Base-by-base conservation (phyloP, 345 rosid genomes). In the Hibiscus trionum region DNA sequence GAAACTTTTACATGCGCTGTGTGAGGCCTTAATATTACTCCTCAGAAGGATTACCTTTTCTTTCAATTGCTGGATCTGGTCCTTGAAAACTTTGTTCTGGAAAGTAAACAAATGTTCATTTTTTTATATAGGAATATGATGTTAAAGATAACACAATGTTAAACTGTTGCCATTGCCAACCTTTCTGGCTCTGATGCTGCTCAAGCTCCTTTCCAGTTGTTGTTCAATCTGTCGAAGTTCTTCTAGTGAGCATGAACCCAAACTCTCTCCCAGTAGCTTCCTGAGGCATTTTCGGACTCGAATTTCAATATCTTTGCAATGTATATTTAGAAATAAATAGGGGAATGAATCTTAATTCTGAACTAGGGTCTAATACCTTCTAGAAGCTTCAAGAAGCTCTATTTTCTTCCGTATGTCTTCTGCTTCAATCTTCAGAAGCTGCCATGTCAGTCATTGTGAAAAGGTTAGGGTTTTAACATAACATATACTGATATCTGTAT, bases 381-480 rank as follows among this genome's bases (percentile, higher is more conserved):
- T 90, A 7, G 95, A 84, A 63, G 71, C 82, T 82, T 94, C 97
- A 61, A 94, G 95, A 72, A 73, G 73, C 84, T 91, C 97, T 61
- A 91, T 90, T 83, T 84, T 91, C 85, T 89, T 87, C 86, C 78
- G 49, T 96, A 95, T 84, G 73, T 53, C 74, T 65, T 84, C 84
- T 76, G 91, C 86, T 81, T 95, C 99, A 27, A 61, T 72, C 88
- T 88, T 91, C 86, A 91, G 74, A 74, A 80, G 85, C 97, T 95
- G 97, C 61, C 64, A 76, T 77, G 77, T 31, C 77, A 78, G 69
- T 76, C 11, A 19, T 8, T 33, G 33, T 39, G 21, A 21, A 12
- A 21, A 21, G 53, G 11, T 44, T 39, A 42, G 33, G 55, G 55
- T 49, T 64, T 64, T 64, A 4, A 44, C 47, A 44, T 64, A 8